Base-by-base conservation (phyloP, 2,329 filamentous ascomycete genomes). In the Rutstroemia sydowiana region DNA sequence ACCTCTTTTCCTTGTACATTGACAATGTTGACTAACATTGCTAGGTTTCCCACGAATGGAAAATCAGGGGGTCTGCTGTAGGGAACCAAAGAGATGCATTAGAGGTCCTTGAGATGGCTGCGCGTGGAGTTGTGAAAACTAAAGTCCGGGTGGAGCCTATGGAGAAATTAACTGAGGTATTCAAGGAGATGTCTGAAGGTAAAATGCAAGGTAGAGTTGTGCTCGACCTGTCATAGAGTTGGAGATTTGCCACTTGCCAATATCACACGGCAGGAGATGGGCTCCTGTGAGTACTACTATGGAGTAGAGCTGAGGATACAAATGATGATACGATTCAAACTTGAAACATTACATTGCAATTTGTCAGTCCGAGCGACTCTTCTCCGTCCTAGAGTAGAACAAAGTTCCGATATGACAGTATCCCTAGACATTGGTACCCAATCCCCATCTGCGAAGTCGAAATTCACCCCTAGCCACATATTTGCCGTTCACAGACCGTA, bases 61-160 rank as follows among this genome's bases (percentile, higher is more conserved):
- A 65, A n/a, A 74, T 79, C 52, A 70, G 73, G 4, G 75, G 74
- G 5, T 73, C 71, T 9, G 70, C 73, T 1, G 75, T 78, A 13
- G 76, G 76, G 0, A 77, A 73, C 48, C 68, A 73, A 39, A 66
- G 68, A 48, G 75, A 79, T 28, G 75, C 75, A 10, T 67, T 73
- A 45, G 73, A 76, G 59, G 68, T 70, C 8, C 56, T 76, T 55
- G 69, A 76, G 5, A 70, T 76, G 65, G 74, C 72, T 7, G 69
- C 70, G 10, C 65, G 74, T 20, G 73, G 74, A 2, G 60, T 75
- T 16, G 68, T 76, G 47, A 73, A 73, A 58, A 67, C 71, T 37
- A 70, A 71, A 57, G 63, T 70, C 51, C 65, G 68, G 43, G 62
- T 66, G n/a, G 71, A 74, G 62, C 73, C 73, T 59, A 71, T 75